phyloP scores from a whole-genome alignment of 2,329 filamentous ascomycete species.

The Zymoseptoria tritici region DNA sequence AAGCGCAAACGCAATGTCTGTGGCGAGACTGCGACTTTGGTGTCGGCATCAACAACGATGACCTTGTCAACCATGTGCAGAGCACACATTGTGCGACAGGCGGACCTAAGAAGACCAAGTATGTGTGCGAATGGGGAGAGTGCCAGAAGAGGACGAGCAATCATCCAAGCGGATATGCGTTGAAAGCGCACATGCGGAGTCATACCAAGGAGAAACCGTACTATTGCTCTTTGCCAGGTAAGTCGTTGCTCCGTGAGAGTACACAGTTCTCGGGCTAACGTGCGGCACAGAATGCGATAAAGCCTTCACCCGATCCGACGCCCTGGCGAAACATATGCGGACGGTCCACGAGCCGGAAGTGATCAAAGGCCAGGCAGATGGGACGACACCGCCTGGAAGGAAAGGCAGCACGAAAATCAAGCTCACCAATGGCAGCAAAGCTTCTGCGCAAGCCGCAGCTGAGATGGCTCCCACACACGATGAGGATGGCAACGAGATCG shows the following conservation, averaged over 20 bases:
- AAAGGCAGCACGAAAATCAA: constrained; percentile 40
- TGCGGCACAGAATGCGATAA: constrained; percentile 74
- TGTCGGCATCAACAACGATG: constrained; percentile 44
- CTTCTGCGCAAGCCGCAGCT: constrained; percentile 17
- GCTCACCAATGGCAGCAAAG: constrained; percentile 31
- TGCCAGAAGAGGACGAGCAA: constrained; percentile 81
- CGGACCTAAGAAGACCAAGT: constrained; percentile 77
- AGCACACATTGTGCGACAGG: constrained; percentile 75
- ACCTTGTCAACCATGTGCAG: constrained; percentile 53
- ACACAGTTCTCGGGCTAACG: constrained; percentile 7
- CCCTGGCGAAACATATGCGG: constrained; percentile 95
- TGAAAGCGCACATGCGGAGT: constrained; percentile 95
- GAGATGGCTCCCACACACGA: constrained; percentile 23
- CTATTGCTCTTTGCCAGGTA: constrained; percentile 90
- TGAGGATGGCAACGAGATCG: constrained; percentile 26
- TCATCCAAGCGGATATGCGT: constrained; percentile 89
- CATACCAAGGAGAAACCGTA: constrained; percentile 98
- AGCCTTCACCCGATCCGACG: constrained; percentile 91
- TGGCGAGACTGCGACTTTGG: constrained; percentile 47
- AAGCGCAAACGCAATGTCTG: constrained; percentile 40
- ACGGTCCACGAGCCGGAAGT: constrained; percentile 97
- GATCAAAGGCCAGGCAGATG: constrained; percentile 61
- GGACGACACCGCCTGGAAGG: constrained; percentile 43
- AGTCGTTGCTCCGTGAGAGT: constrained; percentile 17
- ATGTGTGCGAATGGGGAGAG: constrained; percentile 95